A percentile compares a stretch with the other conserved stretches of the same genome.
These are phyloP conservation scores for Triticum dicoccoides DNA, from an alignment of 176 grass and related monocot genomes.

Conservation along the genomic window DNA sequence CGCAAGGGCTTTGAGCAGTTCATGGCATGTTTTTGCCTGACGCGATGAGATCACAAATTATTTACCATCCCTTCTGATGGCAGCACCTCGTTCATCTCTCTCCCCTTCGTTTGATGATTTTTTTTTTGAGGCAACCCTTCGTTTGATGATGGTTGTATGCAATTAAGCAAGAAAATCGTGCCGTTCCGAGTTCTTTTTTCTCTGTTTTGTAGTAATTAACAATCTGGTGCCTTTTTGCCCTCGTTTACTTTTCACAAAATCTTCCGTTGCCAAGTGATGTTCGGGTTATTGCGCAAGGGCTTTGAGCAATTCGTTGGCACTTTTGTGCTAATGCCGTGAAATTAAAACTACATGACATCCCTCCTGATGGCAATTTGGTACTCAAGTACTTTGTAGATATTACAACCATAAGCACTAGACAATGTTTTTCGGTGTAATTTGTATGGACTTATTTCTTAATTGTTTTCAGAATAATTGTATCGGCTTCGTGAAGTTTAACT, in stretches of 20 bases:
- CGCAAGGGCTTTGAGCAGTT: conserved; percentile 70
- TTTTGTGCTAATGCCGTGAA: conserved; percentile 32
- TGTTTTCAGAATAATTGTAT: background rate
- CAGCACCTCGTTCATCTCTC: conserved; percentile 9
- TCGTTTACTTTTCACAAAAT: background rate
- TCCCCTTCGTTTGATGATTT: background rate
- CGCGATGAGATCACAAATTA: conserved; percentile 52
- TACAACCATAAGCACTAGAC: background rate
- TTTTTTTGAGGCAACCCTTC: too few species aligned
- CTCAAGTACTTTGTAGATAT: background rate
- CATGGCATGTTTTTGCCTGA: conserved; percentile 34
- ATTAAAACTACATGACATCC: conserved; percentile 32
- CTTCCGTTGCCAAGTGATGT: conserved; percentile 34
- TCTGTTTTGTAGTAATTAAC: background rate
- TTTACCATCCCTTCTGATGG: conserved; percentile 44
- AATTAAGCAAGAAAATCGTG: background rate
- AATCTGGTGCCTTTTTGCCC: background rate
- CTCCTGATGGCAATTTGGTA: conserved; percentile 38
- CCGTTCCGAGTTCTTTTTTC: background rate
- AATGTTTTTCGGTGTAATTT: background rate
- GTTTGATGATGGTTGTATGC: background rate
- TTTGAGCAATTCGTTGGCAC: conserved; percentile 38
- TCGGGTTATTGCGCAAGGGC: conserved; percentile 65
- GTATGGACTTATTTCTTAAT: background rate
- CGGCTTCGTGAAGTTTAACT: background rate